phyloP scores from a whole-genome alignment of 1,284 basidiomycete species.

The Marasmius sp. region DNA sequence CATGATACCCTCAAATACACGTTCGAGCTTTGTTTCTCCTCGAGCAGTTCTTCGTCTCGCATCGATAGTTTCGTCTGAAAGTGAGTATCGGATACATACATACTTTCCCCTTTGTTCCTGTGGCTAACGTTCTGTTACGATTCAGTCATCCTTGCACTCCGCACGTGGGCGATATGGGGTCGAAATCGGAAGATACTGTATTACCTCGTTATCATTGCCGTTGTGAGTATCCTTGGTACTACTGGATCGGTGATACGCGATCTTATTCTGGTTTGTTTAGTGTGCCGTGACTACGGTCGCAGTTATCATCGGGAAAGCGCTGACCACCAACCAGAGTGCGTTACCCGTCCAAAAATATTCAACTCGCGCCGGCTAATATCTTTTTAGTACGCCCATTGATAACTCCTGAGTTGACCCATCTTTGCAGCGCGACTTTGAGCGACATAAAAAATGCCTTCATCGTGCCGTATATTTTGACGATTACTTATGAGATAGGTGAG shows the following conservation, averaged over 20 bases:
- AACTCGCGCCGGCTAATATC: neutral
- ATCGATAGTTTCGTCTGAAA: constrained; percentile 19
- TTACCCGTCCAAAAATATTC: neutral
- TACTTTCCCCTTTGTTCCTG: neutral
- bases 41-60: constrained; percentile 14
- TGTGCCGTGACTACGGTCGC: constrained; percentile 11
- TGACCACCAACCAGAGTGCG: constrained; percentile 8
- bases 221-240: constrained; percentile 4
- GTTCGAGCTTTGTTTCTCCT: neutral
- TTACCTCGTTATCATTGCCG: constrained; percentile 8
- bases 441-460: constrained; percentile 7
- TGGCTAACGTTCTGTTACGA: neutral
- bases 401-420: constrained; percentile 2
- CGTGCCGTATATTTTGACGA: constrained; percentile 11
- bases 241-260: neutral
- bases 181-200: constrained; percentile 10
- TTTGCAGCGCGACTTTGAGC: constrained; percentile 8
- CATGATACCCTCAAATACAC: neutral
- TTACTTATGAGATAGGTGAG: constrained; percentile 11
- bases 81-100: constrained; percentile 8
- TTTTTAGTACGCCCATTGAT: constrained; percentile 5
- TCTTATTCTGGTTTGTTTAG: neutral
- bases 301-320: constrained; percentile 9
- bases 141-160: constrained; percentile 13
- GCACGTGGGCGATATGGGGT: constrained; percentile 20